These are phyloP conservation scores for Neoboletus subvelutipes DNA, from an alignment of 768 basidiomycete species.

Conservation along the genomic window DNA sequence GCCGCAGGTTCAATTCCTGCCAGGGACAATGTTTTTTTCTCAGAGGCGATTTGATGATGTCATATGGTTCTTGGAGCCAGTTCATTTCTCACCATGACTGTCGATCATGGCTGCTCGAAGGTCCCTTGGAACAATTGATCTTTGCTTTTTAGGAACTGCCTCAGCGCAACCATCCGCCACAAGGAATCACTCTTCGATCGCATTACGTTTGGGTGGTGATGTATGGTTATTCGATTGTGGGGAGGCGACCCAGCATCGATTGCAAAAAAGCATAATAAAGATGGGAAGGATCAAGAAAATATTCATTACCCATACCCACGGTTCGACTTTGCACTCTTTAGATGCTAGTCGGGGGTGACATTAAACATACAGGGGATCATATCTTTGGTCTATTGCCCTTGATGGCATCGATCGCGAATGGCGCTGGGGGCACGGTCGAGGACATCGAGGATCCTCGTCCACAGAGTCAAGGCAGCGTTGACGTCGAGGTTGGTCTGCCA, in stretches of 20 bases:
- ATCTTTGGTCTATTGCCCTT: conserved; percentile 74
- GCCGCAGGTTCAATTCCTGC: conserved; percentile 41
- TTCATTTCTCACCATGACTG: background rate
- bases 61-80: background rate
- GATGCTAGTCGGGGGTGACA: background rate
- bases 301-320: conserved; percentile 89
- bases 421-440: conserved; percentile 64
- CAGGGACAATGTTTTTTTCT: conserved; percentile 32
- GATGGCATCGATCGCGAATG: conserved; percentile 68
- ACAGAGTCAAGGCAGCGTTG: conserved; percentile 13
- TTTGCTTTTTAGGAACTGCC: conserved; percentile 80
- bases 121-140: conserved; percentile 39
- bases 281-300: conserved; percentile 81
- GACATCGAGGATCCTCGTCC: conserved; percentile 59
- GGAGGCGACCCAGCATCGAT: conserved; percentile 76
- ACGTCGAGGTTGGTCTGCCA: conserved; percentile 19
- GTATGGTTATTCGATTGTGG: conserved; percentile 88
- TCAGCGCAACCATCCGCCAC: conserved; percentile 80
- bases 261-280: conserved; percentile 71
- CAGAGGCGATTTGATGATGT: no score
- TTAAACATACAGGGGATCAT: conserved; percentile 62
- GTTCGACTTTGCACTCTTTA: conserved; percentile 35
- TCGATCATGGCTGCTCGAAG: conserved; percentile 20
- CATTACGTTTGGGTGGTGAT: conserved; percentile 62
- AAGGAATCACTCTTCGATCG: conserved; percentile 73